These are phyloP conservation scores for Cystobasidium tubakii DNA, from an alignment of 768 basidiomycete genomes.

Conservation along the genomic window DNA sequence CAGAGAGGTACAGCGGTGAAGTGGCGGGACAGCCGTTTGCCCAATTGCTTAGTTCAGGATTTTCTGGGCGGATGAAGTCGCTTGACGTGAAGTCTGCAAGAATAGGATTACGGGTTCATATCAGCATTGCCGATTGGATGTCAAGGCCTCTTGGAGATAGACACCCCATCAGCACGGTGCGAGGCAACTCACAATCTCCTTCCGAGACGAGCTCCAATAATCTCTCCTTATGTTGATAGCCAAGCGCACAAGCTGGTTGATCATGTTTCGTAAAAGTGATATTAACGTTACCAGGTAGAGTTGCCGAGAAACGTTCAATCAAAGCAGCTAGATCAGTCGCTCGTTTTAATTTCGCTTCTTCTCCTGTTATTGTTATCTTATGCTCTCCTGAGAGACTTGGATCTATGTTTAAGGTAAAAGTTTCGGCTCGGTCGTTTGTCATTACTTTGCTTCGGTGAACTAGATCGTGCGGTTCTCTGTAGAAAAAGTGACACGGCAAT, in stretches of 20 bases:
- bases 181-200: conserved; percentile 43
- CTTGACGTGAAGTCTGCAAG: conserved; percentile 42
- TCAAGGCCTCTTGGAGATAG: neutral
- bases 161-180: neutral
- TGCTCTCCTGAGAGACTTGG: conserved; percentile 34
- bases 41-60: conserved; percentile 44
- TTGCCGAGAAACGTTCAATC: conserved; percentile 39
- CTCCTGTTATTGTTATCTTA: conserved; percentile 37
- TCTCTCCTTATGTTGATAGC: conserved; percentile 42
- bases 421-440: conserved; percentile 45
- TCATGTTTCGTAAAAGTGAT: conserved; percentile 47
- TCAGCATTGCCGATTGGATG: neutral
- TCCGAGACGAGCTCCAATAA: conserved; percentile 43
- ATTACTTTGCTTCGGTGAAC: conserved; percentile 43
- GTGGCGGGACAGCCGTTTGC: conserved; percentile 45
- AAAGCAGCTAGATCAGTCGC: conserved; percentile 45
- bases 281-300: conserved; percentile 42
- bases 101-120: neutral
- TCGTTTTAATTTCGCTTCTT: conserved; percentile 42
- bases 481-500: too few species aligned
- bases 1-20: conserved; percentile 44
- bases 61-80: conserved; percentile 38
- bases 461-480: conserved; percentile 43
- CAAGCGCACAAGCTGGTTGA: conserved; percentile 44
- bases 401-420: conserved; percentile 44